Evolutionary conservation across 2,329 filamentous ascomycete genomes (phyloP).

Genomic region (Phoma sp.): DNA sequence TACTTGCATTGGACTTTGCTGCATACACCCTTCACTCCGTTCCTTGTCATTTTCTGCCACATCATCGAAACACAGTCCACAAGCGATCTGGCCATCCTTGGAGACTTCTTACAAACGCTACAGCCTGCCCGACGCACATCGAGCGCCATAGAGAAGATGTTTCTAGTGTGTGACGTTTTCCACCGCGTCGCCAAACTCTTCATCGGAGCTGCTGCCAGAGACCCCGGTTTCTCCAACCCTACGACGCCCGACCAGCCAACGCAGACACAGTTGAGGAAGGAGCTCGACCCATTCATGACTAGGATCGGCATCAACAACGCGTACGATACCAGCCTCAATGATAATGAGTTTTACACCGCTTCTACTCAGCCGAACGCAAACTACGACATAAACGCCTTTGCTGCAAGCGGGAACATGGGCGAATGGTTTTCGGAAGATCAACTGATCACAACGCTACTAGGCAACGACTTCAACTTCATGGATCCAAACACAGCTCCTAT

Average conservation of each 20-base stretch:
- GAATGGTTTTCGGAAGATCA: slow-evolving; percentile 23
- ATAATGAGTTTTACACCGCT: not conserved
- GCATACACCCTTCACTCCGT: slow-evolving; percentile 28
- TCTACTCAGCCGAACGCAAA: not conserved
- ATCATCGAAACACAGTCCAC: slow-evolving; percentile 44
- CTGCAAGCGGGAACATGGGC: slow-evolving; percentile 12
- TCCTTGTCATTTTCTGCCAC: slow-evolving; percentile 44
- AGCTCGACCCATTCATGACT: slow-evolving; percentile 21
- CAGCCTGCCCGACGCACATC: slow-evolving; percentile 16
- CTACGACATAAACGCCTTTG: slow-evolving; percentile 9
- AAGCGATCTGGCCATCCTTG: slow-evolving; percentile 10
- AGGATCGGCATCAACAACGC: slow-evolving; percentile 16
- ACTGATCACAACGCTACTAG: slow-evolving; percentile 17
- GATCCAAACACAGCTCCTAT: slow-evolving; percentile 11
- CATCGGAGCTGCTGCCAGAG: slow-evolving; percentile 9
- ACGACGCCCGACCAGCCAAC: slow-evolving; percentile 7
- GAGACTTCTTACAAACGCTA: slow-evolving; percentile 11
- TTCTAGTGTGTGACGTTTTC: slow-evolving; percentile 17
- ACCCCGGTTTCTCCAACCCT: slow-evolving; percentile 8
- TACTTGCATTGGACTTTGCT: slow-evolving; percentile 35
- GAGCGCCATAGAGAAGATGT: slow-evolving; percentile 18
- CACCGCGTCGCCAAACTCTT: slow-evolving; percentile 19
- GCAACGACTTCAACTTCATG: slow-evolving; percentile 19
- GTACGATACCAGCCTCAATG: slow-evolving; percentile 1
- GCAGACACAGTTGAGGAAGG: slow-evolving; percentile 14